phyloP scores from a whole-genome alignment of 2,329 filamentous ascomycete species.

The Ophiocordyceps camponoti-saundersi region DNA sequence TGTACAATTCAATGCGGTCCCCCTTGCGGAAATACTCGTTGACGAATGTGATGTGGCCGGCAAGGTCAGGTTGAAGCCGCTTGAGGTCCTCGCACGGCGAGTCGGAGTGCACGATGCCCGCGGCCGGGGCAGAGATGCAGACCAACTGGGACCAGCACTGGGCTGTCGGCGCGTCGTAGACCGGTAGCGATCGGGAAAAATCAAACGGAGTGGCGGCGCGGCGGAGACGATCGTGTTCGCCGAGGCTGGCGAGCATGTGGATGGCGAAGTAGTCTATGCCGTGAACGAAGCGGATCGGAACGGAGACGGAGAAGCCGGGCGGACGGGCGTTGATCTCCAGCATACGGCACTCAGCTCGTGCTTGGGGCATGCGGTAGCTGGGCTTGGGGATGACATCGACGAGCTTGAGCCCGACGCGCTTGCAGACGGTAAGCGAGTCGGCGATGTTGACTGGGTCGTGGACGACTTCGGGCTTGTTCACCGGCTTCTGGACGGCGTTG shows the following conservation, averaged over 20 bases:
- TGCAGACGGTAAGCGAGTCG: no score
- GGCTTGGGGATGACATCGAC: not conserved
- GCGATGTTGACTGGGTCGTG: no score
- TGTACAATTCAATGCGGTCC: not conserved
- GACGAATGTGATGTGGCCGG: not conserved
- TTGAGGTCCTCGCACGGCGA: not conserved
- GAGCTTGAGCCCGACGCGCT: not conserved
- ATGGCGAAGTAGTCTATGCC: not conserved
- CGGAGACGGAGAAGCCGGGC: not conserved
- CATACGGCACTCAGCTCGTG: not conserved
- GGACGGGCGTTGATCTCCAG: not conserved
- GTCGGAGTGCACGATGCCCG: not conserved
- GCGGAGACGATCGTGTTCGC: not conserved
- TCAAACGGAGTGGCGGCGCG: not conserved
- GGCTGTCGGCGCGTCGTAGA: not conserved
- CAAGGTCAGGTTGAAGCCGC: not conserved
- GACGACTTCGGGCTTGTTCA: no score
- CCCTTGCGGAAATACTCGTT: not conserved
- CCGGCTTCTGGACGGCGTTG: no score
- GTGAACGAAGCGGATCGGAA: not conserved
- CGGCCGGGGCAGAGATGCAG: not conserved
- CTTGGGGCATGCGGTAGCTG: not conserved
- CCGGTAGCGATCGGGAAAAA: not conserved
- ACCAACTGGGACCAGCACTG: not conserved
- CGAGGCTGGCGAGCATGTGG: not conserved